Evolutionary conservation across 2,329 filamentous ascomycete genomes (phyloP).

Genomic region (Ceratocystis smalleyi): DNA sequence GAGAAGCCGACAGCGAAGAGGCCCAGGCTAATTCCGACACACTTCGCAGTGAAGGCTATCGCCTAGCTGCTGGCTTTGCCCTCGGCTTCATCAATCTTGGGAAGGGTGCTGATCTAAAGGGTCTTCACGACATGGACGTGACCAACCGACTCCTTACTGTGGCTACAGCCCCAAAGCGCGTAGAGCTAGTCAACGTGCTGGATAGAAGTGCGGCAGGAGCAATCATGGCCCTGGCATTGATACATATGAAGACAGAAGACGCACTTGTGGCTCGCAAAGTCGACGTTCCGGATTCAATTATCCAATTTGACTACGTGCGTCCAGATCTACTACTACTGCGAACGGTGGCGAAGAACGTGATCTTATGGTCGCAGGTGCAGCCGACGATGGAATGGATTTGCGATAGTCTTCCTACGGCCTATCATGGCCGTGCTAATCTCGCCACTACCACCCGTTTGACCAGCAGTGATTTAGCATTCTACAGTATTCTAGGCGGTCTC

Average conservation of each 20-base stretch:
- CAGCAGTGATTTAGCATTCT: conserved; percentile 78
- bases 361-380: conserved; percentile 77
- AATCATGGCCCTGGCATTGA: conserved; percentile 73
- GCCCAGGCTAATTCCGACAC: conserved; percentile 67
- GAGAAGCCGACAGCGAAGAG: conserved; percentile 28
- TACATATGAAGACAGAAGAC: conserved; percentile 96
- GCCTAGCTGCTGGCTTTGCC: conserved; percentile 82
- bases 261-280: conserved; percentile 75
- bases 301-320: conserved; percentile 90
- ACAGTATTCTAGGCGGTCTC: conserved; percentile 77
- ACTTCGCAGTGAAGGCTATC: conserved; percentile 86
- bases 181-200: conserved; percentile 80
- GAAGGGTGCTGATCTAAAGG: conserved; percentile 73
- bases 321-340: conserved; percentile 84
- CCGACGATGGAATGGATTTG: conserved; percentile 61
- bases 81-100: conserved; percentile 89
- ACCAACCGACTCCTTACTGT: conserved; percentile 75
- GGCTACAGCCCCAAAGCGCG: conserved; percentile 76
- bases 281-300: conserved; percentile 73
- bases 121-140: conserved; percentile 83
- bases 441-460: conserved; percentile 34
- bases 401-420: conserved; percentile 54
- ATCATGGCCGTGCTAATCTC: conserved; percentile 44
- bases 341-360: conserved; percentile 76
- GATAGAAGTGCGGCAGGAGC: conserved; percentile 90